phyloP scores from a whole-genome alignment of 1,284 basidiomycete genomes.

The Ustanciosporium gigantosporum region DNA sequence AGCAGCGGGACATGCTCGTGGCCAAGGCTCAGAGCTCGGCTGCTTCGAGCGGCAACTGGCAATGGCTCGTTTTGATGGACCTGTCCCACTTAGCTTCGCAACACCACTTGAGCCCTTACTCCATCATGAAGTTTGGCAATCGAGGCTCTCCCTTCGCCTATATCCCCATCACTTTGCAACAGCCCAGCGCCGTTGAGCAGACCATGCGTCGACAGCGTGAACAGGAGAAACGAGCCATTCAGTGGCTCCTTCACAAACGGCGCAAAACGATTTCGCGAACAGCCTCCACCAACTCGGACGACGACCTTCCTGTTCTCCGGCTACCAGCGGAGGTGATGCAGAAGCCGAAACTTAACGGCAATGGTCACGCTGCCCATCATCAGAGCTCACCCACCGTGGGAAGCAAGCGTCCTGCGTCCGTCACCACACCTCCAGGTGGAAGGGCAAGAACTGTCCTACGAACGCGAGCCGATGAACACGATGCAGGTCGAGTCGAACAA shows the following conservation, averaged over 20 bases:
- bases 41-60: constrained; percentile 25
- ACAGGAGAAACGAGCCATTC: constrained; percentile 32
- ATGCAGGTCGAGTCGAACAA: constrained; percentile 9
- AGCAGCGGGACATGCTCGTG: constrained; percentile 41
- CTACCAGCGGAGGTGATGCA: constrained; percentile 7
- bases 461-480: neutral
- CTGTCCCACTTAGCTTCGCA: constrained; percentile 54
- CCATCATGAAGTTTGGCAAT: constrained; percentile 50
- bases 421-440: constrained; percentile 21
- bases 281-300: constrained; percentile 2
- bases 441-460: constrained; percentile 18
- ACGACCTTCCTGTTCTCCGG: constrained; percentile 24
- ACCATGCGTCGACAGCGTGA: constrained; percentile 39
- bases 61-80: constrained; percentile 55
- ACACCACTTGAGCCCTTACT: constrained; percentile 55
- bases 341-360: neutral
- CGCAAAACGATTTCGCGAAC: neutral
- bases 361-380: neutral
- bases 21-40: constrained; percentile 38
- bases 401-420: constrained; percentile 28
- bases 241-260: constrained; percentile 29
- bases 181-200: constrained; percentile 37
- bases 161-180: constrained; percentile 54
- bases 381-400: constrained; percentile 1
- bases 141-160: constrained; percentile 55